Evolutionary conservation across 495 filamentous ascomycete genomes (phyloP), one percentile per base, ranked within the genome.

Genomic region (Podospora didyma): DNA sequence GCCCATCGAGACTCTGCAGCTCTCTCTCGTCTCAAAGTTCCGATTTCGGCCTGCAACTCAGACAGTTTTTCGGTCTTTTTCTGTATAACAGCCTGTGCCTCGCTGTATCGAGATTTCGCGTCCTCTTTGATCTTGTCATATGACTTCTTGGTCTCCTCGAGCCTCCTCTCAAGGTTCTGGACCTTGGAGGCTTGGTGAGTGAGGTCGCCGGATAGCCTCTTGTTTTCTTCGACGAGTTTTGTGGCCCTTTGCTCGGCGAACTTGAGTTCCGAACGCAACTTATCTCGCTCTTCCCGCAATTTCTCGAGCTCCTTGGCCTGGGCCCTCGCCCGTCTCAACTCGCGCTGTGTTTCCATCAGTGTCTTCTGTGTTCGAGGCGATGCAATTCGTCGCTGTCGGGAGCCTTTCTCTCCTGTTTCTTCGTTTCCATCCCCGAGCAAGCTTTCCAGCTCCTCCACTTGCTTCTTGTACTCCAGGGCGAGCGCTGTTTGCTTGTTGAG

Each of bases 51-150:
- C 28, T 69, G 59, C 14, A 72, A 62, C 39, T 70, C 62, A 24
- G 79, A 75, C 12, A 84, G 83, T 62, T 87, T 87, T 51, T 80
- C 76, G 54, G 89, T 84, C 28, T 87, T 87, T 62, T 80, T 84
- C 50, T 85, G 76, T 45, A 84, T 73, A 31, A 86, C 79, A 53
- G 81, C 59, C 61, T 82, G 69, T 50, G 81, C 69, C 75, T 82
- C 71, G 61, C 69, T 58, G 69, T 81, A 68, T 58, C 79, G 75
- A 21, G 69, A 60, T 61, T 84, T 86, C 59, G 86, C 77, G 49
- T 85, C 79, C 19, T 82, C 80, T 53, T 88, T 82, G 19, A 87
- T 73, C 20, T 79, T 69, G 34, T 85, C 80, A 56, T 79, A 79
- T 9, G 76, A 72, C 44, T 65, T 75, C 58, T 61, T 77, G 49